phyloP scores from a whole-genome alignment of 169 alveolate genomes.

The Pseudocohnilembus persalinus region DNA sequence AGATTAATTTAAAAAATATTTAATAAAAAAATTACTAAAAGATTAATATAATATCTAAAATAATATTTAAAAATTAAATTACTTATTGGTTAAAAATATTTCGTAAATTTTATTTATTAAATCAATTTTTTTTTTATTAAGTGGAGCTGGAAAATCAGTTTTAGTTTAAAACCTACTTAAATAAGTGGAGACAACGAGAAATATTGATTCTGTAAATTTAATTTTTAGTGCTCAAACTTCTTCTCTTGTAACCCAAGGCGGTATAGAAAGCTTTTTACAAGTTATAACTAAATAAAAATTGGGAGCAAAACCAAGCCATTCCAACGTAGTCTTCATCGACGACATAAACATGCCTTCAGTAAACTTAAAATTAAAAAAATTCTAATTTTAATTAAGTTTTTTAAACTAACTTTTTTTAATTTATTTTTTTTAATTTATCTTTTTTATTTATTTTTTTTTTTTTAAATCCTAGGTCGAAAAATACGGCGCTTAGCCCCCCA shows the following conservation, averaged over 20 bases:
- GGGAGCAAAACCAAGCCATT: constrained; percentile 64
- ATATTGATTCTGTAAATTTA: constrained; percentile 77
- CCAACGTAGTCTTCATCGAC: constrained; percentile 71
- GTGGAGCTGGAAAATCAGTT: constrained; percentile 95
- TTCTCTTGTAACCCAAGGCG: constrained; percentile 74
- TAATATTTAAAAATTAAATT: no score
- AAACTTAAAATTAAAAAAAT: no score
- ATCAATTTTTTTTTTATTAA: no score
- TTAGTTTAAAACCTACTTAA: constrained; percentile 79
- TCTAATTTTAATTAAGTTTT: no score
- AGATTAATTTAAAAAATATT: no score
- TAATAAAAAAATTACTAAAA: no score
- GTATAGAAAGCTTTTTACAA: constrained; percentile 85
- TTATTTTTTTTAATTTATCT: no score
- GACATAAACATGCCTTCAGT: constrained; percentile 90
- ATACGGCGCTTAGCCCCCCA: constrained; percentile 87
- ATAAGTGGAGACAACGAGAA: constrained; percentile 72
- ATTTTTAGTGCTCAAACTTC: constrained; percentile 92
- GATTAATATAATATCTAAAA: no score
- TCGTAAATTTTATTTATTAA: no score
- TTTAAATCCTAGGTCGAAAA: constrained; percentile 74
- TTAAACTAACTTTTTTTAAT: no score
- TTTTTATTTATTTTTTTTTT: no score
- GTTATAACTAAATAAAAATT: constrained; percentile 77
- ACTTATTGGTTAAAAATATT: no score